A percentile compares a stretch with the other conserved stretches of the same genome.
Conservation (phyloP, 768 basidiomycete genomes). For the Mycena kentingensis region DNA sequence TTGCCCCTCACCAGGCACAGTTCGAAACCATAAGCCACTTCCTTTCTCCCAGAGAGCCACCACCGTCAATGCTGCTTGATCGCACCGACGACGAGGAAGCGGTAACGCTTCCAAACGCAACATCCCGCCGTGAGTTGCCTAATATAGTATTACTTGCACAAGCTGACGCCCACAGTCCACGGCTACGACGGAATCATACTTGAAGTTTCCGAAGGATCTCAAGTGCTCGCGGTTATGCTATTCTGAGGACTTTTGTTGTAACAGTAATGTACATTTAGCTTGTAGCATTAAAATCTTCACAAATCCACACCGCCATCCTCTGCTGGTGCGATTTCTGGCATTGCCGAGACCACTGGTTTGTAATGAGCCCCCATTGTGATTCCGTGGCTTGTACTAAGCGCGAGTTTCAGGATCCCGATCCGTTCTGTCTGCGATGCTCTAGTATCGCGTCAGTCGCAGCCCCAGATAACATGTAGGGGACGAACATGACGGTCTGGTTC, state of each 20-base stretch:
- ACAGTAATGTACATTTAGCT: conserved; percentile 14
- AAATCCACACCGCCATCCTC: conserved; percentile 17
- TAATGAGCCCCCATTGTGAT: conserved; percentile 49
- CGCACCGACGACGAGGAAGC: conserved; percentile 76
- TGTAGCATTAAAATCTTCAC: conserved; percentile 1
- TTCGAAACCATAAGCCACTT: conserved; percentile 81
- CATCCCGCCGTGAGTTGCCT: conserved; percentile 58
- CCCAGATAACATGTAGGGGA: conserved; percentile 8
- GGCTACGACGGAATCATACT: conserved; percentile 83
- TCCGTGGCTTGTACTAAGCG: conserved; percentile 65
- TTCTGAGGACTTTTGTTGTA: conserved; percentile 43
- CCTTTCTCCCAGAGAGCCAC: conserved; percentile 69
- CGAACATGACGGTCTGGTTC: conserved; percentile 73
- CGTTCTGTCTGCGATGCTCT: conserved; percentile 83
- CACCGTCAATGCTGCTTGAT: conserved; percentile 80
- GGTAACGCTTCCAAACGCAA: conserved; percentile 65
- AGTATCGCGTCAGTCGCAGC: background rate
- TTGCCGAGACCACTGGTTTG: background rate
- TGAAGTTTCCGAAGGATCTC: conserved; percentile 77
- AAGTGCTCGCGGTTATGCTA: conserved; percentile 72
- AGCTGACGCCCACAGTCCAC: conserved; percentile 59
- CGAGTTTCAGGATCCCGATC: conserved; percentile 66
- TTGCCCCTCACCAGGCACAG: conserved; percentile 34
- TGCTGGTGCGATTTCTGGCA: background rate
- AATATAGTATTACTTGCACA: conserved; percentile 22